These are phyloP conservation scores for Talaromyces sp. DNA, from an alignment of 2,329 filamentous ascomycete species.

Conservation along the genomic window DNA sequence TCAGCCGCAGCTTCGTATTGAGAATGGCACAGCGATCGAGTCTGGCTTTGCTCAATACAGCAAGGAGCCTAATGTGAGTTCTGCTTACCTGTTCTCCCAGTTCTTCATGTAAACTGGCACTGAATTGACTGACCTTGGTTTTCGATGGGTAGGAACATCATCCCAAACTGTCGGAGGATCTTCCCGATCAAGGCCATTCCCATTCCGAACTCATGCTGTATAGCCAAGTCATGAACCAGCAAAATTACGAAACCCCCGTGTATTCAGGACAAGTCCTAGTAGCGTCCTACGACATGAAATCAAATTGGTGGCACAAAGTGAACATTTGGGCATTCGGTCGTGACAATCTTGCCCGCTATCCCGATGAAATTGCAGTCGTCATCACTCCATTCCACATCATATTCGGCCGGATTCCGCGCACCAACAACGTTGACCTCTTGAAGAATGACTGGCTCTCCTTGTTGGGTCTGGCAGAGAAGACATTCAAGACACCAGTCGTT, in stretches of 20 bases:
- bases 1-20: not conserved
- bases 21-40: not conserved
- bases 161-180: not conserved
- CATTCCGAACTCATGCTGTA: not conserved
- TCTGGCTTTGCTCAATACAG: not conserved
- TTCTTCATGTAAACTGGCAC: not conserved
- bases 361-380: conserved; percentile 6
- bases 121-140: not conserved
- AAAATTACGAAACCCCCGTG: not conserved
- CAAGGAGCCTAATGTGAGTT: not conserved
- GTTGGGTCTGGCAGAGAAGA: not conserved
- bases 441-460: not conserved
- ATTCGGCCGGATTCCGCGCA: not conserved
- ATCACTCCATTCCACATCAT: not conserved
- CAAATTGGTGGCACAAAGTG: not conserved
- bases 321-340: not conserved
- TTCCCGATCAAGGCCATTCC: not conserved
- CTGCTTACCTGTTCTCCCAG: not conserved
- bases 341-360: not conserved
- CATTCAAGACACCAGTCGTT: too few relatives aligned
- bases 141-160: not conserved
- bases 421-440: not conserved
- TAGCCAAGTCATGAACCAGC: not conserved
- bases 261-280: not conserved
- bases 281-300: not conserved